Base-by-base conservation (phyloP, 2,329 filamentous ascomycete genomes). In the Xylariaceae sp. region DNA sequence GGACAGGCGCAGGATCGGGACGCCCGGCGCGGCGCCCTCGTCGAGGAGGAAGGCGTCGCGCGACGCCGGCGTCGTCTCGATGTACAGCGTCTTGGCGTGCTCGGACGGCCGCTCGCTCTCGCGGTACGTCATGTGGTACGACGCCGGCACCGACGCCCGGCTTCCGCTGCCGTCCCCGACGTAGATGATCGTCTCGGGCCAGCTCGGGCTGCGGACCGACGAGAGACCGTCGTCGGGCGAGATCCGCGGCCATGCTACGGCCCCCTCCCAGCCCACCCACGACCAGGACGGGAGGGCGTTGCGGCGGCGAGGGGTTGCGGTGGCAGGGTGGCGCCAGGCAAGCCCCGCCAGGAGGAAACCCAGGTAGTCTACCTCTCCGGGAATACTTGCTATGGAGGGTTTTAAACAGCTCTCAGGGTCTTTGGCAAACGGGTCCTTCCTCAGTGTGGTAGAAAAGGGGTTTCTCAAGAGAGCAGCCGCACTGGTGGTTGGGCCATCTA, bases 211-310 rank as follows among this genome's bases (percentile, higher is more conserved):
- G 12, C 33, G 23, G 10, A 43, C 28, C 14, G 29, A 18, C 3
- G 38, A 38, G 16, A 5, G 12, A n/a, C n/a, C n/a, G n/a, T n/a
- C n/a, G n/a, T 29, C 18, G 6, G 35, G 11, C 2, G 22, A 25
- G 3, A 41, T 19, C 5, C 5, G 21, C 7, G 41, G 41, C 41
- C 41, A 44, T 7, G 25, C 11, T 17, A 41, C 27, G 3, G 38
- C 15, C 4, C 41, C 41, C 29, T 41, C 31, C 41, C 41, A 44
- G n/a, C 41, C 41, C 10, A 34, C 32, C 41, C 41, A 44, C 1
- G 41, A 41, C 41, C 41, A 44, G 1, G 41, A 44, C 12, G 41
- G 41, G 4, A 44, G 17, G 15, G 35, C 22, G 1, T 32, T 32
- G 2, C 41, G 35, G 19, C 41, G 35, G 3, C 38, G 38, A 6